These are phyloP conservation scores for Boletus semigastroideus DNA, from an alignment of 1,284 basidiomycete genomes.

Conservation along the genomic window DNA sequence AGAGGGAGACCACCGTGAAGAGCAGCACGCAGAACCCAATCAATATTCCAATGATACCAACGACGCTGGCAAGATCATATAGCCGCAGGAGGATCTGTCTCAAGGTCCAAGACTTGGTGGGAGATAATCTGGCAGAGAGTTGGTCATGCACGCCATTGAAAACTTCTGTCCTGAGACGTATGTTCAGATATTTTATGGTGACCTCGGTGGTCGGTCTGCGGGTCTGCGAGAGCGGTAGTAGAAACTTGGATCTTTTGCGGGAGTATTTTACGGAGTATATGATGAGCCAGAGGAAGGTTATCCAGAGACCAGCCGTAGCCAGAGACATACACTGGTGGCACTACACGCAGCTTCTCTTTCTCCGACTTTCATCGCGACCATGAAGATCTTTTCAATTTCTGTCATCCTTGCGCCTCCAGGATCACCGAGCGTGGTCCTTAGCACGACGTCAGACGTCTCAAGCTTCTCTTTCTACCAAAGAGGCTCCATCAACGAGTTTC, in stretches of 20 bases:
- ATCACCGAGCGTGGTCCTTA: slow-evolving; percentile 63
- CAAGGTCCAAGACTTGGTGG: slow-evolving; percentile 20
- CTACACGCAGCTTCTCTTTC: slow-evolving; percentile 9
- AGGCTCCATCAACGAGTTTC: slow-evolving; percentile 83
- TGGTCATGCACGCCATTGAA: slow-evolving; percentile 54
- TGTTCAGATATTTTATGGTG: slow-evolving; percentile 37
- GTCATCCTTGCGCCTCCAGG: slow-evolving; percentile 58
- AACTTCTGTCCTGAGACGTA: slow-evolving; percentile 52
- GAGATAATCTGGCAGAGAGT: slow-evolving; percentile 35
- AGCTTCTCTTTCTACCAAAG: slow-evolving; percentile 95
- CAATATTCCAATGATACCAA: slow-evolving; percentile 52
- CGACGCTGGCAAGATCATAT: slow-evolving; percentile 53
- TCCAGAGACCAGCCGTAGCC: slow-evolving; percentile 20
- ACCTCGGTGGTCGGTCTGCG: slow-evolving; percentile 24
- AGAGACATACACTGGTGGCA: slow-evolving; percentile 19
- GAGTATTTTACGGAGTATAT: slow-evolving; percentile 27
- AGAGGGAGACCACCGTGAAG: slow-evolving; percentile 34
- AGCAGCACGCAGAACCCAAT: slow-evolving; percentile 42
- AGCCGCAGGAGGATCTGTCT: slow-evolving; percentile 33
- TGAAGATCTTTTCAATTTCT: slow-evolving; percentile 75
- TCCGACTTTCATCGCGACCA: slow-evolving; percentile 30
- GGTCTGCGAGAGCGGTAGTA: slow-evolving; percentile 24
- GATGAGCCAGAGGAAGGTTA: slow-evolving; percentile 24
- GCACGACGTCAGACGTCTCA: slow-evolving; percentile 80
- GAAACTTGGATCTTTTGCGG: slow-evolving; percentile 13